phyloP scores from a whole-genome alignment of 1,284 basidiomycete genomes.

The Leccinum brunneo-olivaceum region DNA sequence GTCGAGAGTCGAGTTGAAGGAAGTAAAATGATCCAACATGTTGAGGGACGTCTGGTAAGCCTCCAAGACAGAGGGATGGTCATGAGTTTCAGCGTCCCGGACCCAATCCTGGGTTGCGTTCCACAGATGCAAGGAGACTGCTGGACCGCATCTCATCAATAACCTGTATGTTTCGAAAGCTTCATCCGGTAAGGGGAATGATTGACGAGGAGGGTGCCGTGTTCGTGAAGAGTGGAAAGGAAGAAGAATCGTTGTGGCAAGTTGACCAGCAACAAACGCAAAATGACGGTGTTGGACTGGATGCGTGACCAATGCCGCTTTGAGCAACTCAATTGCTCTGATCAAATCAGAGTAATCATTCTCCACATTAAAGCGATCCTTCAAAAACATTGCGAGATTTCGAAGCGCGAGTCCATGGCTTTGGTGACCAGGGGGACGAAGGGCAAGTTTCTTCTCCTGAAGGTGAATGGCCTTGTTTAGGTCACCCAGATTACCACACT shows the following conservation, averaged over 20 bases:
- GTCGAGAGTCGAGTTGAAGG: too few species aligned
- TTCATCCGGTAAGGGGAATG: too few species aligned
- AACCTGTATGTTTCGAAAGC: too few species aligned
- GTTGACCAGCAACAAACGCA: background rate
- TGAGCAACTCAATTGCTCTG: background rate
- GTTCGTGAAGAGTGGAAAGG: background rate
- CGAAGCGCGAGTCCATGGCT: too few species aligned
- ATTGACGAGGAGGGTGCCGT: background rate
- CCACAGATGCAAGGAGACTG: background rate
- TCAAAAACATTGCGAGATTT: too few species aligned
- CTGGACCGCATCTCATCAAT: background rate
- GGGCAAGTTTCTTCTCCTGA: too few species aligned
- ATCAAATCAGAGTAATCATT: background rate
- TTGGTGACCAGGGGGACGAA: too few species aligned
- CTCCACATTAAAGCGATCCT: background rate
- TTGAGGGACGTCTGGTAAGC: too few species aligned
- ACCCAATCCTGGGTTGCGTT: background rate
- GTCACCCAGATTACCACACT: too few species aligned
- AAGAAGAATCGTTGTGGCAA: background rate
- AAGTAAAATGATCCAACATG: too few species aligned
- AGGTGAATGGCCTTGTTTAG: too few species aligned
- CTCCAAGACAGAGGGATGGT: too few species aligned
- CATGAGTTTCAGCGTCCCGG: background rate
- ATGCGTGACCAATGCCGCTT: background rate
- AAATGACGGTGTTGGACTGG: background rate